Evolutionary conservation across 371 early-diverging fungal species (phyloP).

Genomic region (Homolaphlyctis polyrhiza): DNA sequence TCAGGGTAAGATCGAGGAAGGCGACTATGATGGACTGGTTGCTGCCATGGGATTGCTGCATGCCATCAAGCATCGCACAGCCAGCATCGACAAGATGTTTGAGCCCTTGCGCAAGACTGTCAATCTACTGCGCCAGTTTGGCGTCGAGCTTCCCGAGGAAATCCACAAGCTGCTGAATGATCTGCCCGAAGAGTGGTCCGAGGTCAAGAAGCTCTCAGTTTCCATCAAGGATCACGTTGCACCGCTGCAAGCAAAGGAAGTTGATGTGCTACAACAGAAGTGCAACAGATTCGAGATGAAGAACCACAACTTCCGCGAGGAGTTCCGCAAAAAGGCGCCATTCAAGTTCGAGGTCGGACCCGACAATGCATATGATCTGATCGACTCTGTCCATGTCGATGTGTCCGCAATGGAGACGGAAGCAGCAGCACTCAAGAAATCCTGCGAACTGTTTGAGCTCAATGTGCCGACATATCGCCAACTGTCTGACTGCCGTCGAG

Average conservation of each 20-base stretch:
- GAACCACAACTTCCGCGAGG: slow-evolving; percentile 56
- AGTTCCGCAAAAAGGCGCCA: slow-evolving; percentile 57
- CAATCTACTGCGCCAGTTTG: slow-evolving; percentile 52
- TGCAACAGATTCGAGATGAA: slow-evolving; percentile 56
- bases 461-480: slow-evolving; percentile 52
- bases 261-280: slow-evolving; percentile 56
- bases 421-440: slow-evolving; percentile 41
- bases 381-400: slow-evolving; percentile 45
- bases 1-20: slow-evolving; percentile 49
- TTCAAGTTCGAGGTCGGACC: slow-evolving; percentile 54
- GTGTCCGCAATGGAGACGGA: slow-evolving; percentile 53
- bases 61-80: slow-evolving; percentile 49
- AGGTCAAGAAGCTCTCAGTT: slow-evolving; percentile 51
- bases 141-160: slow-evolving; percentile 57
- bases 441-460: slow-evolving; percentile 58
- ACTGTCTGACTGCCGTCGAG: slow-evolving; percentile 54
- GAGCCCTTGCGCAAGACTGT: slow-evolving; percentile 59
- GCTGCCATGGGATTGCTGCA: slow-evolving; percentile 54
- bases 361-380: slow-evolving; percentile 37
- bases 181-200: slow-evolving; percentile 60
- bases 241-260: slow-evolving; percentile 57
- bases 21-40: slow-evolving; percentile 52
- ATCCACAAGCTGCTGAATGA: slow-evolving; percentile 56
- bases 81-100: slow-evolving; percentile 51
- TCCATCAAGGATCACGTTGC: slow-evolving; percentile 57